These are phyloP conservation scores for Tolypocladium inflatum DNA, from an alignment of 2,329 filamentous ascomycete genomes.

Conservation along the genomic window DNA sequence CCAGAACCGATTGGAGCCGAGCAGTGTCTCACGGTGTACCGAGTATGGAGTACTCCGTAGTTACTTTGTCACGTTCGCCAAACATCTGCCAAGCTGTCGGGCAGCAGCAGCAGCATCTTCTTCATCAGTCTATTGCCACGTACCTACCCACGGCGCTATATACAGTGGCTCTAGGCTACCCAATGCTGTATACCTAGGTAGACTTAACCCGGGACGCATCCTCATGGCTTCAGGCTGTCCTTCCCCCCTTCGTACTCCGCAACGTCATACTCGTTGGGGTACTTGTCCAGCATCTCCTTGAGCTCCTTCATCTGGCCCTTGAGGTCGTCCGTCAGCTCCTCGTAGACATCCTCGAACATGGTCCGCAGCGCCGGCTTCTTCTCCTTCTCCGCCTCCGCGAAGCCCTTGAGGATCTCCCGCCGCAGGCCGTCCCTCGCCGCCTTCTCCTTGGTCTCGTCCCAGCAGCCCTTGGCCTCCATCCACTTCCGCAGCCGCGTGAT, in stretches of 20 bases:
- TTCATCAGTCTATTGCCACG: not conserved
- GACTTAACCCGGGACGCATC: not conserved
- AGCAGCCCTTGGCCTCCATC: conserved; percentile 73
- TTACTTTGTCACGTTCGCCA: not conserved
- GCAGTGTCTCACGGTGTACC: not conserved
- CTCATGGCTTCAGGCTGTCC: conserved; percentile 41
- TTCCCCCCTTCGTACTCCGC: conserved; percentile 65
- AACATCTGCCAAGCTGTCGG: not conserved
- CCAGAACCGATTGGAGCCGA: not conserved
- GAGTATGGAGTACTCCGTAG: too few species aligned
- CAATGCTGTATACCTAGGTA: not conserved
- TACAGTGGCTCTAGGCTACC: not conserved
- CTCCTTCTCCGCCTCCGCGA: conserved; percentile 72
- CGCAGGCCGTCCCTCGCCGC: conserved; percentile 55
- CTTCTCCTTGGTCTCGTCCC: conserved; percentile 78
- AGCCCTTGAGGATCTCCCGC: conserved; percentile 73
- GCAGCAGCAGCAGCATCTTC: not conserved
- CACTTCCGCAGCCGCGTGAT: conserved; percentile 81
- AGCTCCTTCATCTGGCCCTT: conserved; percentile 63
- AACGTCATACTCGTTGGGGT: conserved; percentile 88
- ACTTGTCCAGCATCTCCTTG: conserved; percentile 67
- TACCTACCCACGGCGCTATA: not conserved
- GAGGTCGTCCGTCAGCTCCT: conserved; percentile 72
- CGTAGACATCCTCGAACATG: conserved; percentile 86
- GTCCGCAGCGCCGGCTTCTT: conserved; percentile 64